phyloP scores from a whole-genome alignment of 257 asterid genomes.

The Paulownia fortunei region DNA sequence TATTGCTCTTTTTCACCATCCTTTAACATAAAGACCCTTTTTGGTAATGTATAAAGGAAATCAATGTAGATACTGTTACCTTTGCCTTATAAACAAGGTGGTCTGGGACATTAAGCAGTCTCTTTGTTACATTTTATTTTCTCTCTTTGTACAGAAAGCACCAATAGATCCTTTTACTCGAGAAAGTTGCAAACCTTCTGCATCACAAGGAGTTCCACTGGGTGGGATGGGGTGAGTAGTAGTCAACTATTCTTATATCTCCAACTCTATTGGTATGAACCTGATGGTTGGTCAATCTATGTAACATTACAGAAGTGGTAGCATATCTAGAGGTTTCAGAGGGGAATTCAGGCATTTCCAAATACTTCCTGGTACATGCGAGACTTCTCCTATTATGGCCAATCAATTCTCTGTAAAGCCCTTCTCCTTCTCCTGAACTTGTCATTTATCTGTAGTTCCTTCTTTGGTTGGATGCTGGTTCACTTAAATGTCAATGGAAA shows the following conservation, averaged over 20 bases:
- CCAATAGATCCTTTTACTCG: conserved; percentile 96
- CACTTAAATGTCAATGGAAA: not conserved
- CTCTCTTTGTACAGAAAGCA: conserved; percentile 71
- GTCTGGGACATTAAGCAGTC: not conserved
- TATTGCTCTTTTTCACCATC: not conserved
- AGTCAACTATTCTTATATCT: too few species aligned
- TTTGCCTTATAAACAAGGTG: too few species aligned
- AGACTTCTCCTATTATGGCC: conserved; percentile 94
- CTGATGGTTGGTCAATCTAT: conserved; percentile 24
- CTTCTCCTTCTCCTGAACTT: conserved; percentile 33
- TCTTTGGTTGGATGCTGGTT: conserved; percentile 15
- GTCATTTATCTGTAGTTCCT: conserved; percentile 26
- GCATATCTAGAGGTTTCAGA: conserved; percentile 98
- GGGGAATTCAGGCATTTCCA: conserved; percentile 97
- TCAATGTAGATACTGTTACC: not conserved
- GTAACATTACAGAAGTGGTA: conserved; percentile 83
- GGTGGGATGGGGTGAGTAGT: conserved; percentile 98
- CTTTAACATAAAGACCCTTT: not conserved
- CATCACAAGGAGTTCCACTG: conserved; percentile 96
- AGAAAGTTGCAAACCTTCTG: conserved; percentile 93
- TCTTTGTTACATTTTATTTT: not conserved
- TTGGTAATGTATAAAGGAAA: not conserved
- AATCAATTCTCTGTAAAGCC: conserved; percentile 93
- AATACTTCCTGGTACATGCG: conserved; percentile 95
- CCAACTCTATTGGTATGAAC: too few species aligned